phyloP scores from a whole-genome alignment of 805 yeast genomes.

The Candida maltosa region DNA sequence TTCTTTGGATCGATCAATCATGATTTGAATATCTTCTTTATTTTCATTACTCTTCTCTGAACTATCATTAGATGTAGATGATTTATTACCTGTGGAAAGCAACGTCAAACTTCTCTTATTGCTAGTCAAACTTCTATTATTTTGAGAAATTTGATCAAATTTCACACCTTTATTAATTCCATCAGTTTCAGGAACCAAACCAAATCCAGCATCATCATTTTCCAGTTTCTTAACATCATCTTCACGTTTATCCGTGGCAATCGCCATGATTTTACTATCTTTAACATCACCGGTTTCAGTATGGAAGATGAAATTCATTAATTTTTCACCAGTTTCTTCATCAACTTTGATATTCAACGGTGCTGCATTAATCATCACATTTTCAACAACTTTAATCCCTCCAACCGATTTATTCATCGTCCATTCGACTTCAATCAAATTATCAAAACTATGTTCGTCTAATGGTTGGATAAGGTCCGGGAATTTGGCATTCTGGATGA shows the following conservation, averaged over 20 bases:
- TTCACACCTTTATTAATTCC: conserved; percentile 11
- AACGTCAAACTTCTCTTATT: conserved; percentile 2
- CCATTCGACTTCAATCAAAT: conserved; percentile 36
- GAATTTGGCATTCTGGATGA: conserved; percentile 27
- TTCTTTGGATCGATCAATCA: conserved; percentile 73
- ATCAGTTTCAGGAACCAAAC: conserved; percentile 10
- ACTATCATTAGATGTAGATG: neutral
- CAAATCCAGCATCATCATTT: conserved; percentile 8
- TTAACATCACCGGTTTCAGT: conserved; percentile 14
- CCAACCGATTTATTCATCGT: conserved; percentile 40
- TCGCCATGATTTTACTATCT: conserved; percentile 9
- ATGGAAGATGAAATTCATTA: conserved; percentile 35
- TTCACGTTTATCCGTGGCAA: neutral
- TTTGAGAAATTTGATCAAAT: conserved; percentile 4
- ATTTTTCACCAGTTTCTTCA: conserved; percentile 35
- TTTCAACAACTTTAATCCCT: conserved; percentile 38
- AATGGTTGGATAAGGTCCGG: conserved; percentile 33
- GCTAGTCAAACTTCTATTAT: conserved; percentile 1
- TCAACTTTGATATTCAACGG: conserved; percentile 39
- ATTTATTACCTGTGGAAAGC: neutral
- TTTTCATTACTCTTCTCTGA: conserved; percentile 3
- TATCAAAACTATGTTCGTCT: conserved; percentile 5
- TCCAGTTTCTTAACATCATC: conserved; percentile 4
- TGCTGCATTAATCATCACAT: conserved; percentile 31
- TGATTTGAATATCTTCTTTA: conserved; percentile 42